Evolutionary conservation across 352 stramenopile species (phyloP).

Genomic region (Globisporangium camurandrum): DNA sequence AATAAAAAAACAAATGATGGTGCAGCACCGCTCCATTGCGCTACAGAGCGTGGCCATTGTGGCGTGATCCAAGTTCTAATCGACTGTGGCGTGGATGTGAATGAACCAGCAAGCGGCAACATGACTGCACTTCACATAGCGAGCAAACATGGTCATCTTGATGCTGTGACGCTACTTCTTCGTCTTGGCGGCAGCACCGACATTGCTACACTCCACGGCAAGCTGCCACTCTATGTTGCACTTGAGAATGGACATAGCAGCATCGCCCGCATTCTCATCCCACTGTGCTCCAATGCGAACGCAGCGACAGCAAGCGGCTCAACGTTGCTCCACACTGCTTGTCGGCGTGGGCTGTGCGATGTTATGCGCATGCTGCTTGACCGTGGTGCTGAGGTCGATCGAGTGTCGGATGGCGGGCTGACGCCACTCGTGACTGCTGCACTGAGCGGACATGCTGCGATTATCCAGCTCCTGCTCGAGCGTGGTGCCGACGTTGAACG

Average conservation of each 20-base stretch:
- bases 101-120: neutral
- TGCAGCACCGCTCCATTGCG: neutral
- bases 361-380: neutral
- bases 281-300: neutral
- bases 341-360: neutral
- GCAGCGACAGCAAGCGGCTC: no score
- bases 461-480: no score
- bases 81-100: neutral
- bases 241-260: neutral
- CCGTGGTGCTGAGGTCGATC: neutral
- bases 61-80: neutral
- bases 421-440: neutral
- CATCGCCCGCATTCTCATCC: neutral
- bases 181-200: neutral
- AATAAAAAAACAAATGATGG: neutral
- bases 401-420: neutral
- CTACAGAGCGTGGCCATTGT: neutral
- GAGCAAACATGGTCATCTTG: neutral
- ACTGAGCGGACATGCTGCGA: neutral
- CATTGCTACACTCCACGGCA: neutral
- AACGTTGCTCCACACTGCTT: neutral
- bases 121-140: neutral
- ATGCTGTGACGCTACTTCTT: neutral
- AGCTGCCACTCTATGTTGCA: neutral
- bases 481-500: no score